phyloP scores from a whole-genome alignment of 768 basidiomycete genomes.

The Hypholoma fasciculare region DNA sequence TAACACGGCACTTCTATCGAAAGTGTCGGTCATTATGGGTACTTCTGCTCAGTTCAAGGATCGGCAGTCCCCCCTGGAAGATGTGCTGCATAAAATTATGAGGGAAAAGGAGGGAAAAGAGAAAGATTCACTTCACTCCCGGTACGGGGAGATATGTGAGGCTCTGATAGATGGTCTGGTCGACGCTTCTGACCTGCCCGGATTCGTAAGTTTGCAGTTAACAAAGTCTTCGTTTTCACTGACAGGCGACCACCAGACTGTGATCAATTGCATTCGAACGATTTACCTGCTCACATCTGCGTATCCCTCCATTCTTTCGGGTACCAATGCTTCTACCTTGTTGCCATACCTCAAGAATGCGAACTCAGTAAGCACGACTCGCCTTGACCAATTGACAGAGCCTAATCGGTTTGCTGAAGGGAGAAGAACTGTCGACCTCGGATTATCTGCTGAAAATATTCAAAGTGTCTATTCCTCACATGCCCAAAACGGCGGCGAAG shows the following conservation, averaged over 20 bases:
- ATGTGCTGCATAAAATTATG: conserved; percentile 82
- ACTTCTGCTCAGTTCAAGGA: conserved; percentile 83
- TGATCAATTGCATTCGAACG: conserved; percentile 82
- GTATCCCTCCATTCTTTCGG: conserved; percentile 82
- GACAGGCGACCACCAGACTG: conserved; percentile 48
- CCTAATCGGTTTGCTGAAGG: conserved; percentile 34
- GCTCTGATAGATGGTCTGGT: conserved; percentile 85
- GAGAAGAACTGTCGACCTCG: conserved; percentile 80
- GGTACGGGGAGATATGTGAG: conserved; percentile 84
- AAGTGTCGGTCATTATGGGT: conserved; percentile 83
- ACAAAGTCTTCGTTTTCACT: not conserved
- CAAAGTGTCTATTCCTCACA: conserved; percentile 76
- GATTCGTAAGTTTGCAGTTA: conserved; percentile 55
- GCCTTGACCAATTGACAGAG: not conserved
- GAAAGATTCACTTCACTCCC: conserved; percentile 52
- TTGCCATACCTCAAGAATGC: conserved; percentile 90
- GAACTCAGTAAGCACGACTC: conserved; percentile 53
- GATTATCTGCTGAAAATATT: conserved; percentile 92
- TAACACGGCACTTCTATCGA: conserved; percentile 56
- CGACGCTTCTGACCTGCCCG: conserved; percentile 78
- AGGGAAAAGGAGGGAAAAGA: conserved; percentile 65
- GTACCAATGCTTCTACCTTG: conserved; percentile 78
- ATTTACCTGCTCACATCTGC: conserved; percentile 83
- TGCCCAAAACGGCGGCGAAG: conserved; percentile 87
- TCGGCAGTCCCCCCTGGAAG: conserved; percentile 80